These are phyloP conservation scores for Quercus lobata DNA, from an alignment of 331 rosid species.

Conservation along the genomic window DNA sequence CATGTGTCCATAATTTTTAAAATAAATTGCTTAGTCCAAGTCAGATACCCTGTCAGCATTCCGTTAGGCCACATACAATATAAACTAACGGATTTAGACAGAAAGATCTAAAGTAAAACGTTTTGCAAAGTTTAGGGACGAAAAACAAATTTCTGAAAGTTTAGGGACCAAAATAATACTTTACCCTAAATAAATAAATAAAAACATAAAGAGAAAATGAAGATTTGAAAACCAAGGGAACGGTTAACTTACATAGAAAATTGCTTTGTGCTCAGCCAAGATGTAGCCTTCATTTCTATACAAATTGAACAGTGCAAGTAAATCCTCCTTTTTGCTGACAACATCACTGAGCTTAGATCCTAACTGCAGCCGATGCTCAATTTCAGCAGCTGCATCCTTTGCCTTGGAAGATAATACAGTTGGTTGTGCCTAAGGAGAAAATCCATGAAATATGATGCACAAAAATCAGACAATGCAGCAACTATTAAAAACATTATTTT, in stretches of 20 bases:
- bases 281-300: slow-evolving; percentile 77
- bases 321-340: slow-evolving; percentile 60
- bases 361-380: slow-evolving; percentile 70
- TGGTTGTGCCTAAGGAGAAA: slow-evolving; percentile 39
- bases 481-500: neutral
- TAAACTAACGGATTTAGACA: too few relatives aligned
- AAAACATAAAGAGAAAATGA: neutral
- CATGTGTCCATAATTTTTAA: too few relatives aligned
- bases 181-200: too few relatives aligned
- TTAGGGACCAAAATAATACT: too few relatives aligned
- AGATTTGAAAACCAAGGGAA: neutral
- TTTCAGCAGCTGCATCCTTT: slow-evolving; percentile 76
- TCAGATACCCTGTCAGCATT: too few relatives aligned
- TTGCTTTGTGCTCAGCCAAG: slow-evolving; percentile 66
- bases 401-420: slow-evolving; percentile 64
- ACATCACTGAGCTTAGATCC: slow-evolving; percentile 89
- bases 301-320: slow-evolving; percentile 59
- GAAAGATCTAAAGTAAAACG: too few relatives aligned
- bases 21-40: too few relatives aligned
- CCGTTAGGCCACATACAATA: too few relatives aligned
- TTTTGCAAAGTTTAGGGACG: too few relatives aligned
- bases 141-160: too few relatives aligned
- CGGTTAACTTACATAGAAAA: slow-evolving; percentile 68
- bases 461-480: slow-evolving; percentile 14
- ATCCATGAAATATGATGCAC: slow-evolving; percentile 6